phyloP scores from a whole-genome alignment of 768 basidiomycete genomes.

The Nevesoporus exiguus region DNA sequence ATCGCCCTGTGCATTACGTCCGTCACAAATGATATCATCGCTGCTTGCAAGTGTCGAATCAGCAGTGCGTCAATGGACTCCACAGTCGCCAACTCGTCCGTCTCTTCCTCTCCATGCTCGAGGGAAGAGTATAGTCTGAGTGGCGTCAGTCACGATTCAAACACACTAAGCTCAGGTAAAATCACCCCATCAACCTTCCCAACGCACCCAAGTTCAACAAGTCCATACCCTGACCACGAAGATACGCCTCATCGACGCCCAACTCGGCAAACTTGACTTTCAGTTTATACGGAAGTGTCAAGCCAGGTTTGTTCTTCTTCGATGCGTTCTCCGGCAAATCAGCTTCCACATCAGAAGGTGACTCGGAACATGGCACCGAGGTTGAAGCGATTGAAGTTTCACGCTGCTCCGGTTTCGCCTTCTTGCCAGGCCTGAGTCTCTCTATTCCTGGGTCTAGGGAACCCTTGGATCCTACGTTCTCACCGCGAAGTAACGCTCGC shows the following conservation, averaged over 20 bases:
- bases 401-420: conserved; percentile 2
- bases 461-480: conserved; percentile 7
- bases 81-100: conserved; percentile 19
- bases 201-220: conserved; percentile 38
- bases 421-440: conserved; percentile 41
- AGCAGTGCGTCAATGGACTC: conserved; percentile 48
- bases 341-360: conserved; percentile 8
- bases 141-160: conserved; percentile 2
- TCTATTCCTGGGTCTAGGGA: background rate
- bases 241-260: conserved; percentile 43
- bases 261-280: conserved; percentile 38
- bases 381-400: conserved; percentile 7
- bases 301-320: conserved; percentile 32
- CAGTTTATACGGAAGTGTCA: conserved; percentile 45
- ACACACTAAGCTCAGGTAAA: conserved; percentile 4
- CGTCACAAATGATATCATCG: conserved; percentile 49
- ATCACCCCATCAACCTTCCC: conserved; percentile 41
- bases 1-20: conserved; percentile 50
- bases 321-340: conserved; percentile 5
- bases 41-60: conserved; percentile 43
- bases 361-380: conserved; percentile 5
- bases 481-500: conserved; percentile 49
- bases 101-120: conserved; percentile 19
- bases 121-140: conserved; percentile 31
- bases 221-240: conserved; percentile 43